Base-by-base conservation (phyloP, 176 grass and related monocot genomes). In the Eremochloa ophiuroides region DNA sequence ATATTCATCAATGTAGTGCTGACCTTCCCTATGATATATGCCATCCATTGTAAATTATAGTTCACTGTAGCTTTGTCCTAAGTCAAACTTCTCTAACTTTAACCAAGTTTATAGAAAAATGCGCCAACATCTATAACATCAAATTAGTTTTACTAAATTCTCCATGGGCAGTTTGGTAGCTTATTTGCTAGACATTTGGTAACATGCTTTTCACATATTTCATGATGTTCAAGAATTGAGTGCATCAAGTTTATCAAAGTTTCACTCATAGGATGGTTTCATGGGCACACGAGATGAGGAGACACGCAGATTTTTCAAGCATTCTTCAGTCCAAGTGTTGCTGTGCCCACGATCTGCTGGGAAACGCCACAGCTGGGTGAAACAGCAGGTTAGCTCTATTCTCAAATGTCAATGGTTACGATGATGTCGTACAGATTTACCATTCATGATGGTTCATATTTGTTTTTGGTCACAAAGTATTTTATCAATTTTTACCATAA, bases 221-320 rank as follows among this genome's bases (percentile, higher is more conserved):
- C 23, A 53, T 93, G 58, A 60, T 74, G 11, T 73, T 63, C 15
- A 77, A 84, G 26, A 82, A 64, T 59, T 40, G 30, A 83, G 8
- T 63, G 62, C 55, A 17, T 13, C 46, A 26, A 86, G 46, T 47
- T 83, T 34, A 89, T 69, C 0, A 61, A 10, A 73, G 55, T 76
- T 70, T 53, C 37, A 53, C 55, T 64, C 81, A 29, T 74, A 93
- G 90, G 71, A 84, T 84, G 89, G 94, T 83, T 74, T 84, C 62
- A 97, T 97, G 90, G 88, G 91, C 71, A 97, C 94, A 69, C 80
- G 41, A 72, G 89, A 93, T 40, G 90, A 97, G 86, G 94, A 84
- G 81, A 93, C 94, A 44, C 82, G 88, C 50, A 84, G 86, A 39
- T 97, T 97, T 91, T 97, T 97, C 83, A 97, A 97, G 74, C 94